Percentiles rank a stretch among this genome's conserved stretches.
Evolutionary conservation across 345 rosid genomes (phyloP).

Genomic region (Lumnitzera littorea): DNA sequence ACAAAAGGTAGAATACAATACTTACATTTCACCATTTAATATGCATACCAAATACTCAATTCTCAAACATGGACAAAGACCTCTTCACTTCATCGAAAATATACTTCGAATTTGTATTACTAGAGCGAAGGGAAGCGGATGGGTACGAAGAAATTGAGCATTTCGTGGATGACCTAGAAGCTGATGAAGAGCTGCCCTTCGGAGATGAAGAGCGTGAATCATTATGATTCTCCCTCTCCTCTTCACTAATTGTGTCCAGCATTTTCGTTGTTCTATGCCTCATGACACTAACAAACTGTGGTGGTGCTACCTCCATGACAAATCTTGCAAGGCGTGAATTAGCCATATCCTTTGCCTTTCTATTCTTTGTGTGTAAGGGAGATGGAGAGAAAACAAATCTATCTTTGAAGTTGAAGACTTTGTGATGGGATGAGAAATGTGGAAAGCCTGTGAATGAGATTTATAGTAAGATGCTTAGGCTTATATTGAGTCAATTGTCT

Average conservation of each 20-base stretch:
- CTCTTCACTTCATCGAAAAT: constrained; percentile 23
- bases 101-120: constrained; percentile 9
- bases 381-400: background rate
- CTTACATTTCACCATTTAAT: too few species aligned
- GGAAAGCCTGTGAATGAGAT: background rate
- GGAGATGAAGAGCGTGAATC: constrained; percentile 20
- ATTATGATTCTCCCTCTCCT: constrained; percentile 41
- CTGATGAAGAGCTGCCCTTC: constrained; percentile 1
- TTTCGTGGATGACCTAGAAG: background rate
- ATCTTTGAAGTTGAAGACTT: background rate
- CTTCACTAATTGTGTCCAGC: constrained; percentile 83
- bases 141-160: background rate
- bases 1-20: too few species aligned
- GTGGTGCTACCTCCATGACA: constrained; percentile 80
- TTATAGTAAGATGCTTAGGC: constrained; percentile 5
- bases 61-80: constrained; percentile 24
- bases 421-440: background rate
- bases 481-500: constrained; percentile 3
- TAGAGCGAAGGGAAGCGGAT: constrained; percentile 1
- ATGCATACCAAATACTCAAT: background rate
- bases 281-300: constrained; percentile 70
- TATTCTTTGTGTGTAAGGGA: background rate
- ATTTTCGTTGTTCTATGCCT: constrained; percentile 64
- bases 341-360: constrained; percentile 33
- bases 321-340: constrained; percentile 63